Base-by-base conservation (phyloP, 352 stramenopile species). In the Phytopythium sindhum region DNA sequence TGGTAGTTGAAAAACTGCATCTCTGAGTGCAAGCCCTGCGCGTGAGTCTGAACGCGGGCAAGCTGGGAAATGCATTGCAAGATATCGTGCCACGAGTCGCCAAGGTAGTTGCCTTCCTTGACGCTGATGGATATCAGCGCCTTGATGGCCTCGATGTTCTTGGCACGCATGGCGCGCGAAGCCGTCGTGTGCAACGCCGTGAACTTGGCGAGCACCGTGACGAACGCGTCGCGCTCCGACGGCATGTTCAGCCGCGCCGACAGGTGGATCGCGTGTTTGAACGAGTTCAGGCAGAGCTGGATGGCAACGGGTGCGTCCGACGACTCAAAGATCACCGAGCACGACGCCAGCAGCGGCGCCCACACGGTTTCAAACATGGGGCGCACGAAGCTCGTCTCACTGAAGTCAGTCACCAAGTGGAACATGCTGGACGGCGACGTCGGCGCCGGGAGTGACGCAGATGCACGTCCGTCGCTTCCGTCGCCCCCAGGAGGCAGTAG, bases 331-430 rank as follows among this genome's bases (percentile, higher is more conserved):
- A 98, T 97, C 68, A 99, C 95, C 2, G 95, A 99, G 58, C 99
- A 97, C 47, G 90, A 96, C 47, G 96, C 97, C 52, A 99, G 83
- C 31, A 99, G 76, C 45, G 97, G 96, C 31, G 97, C 97, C 97
- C 98, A 99, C 0, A 98, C 93, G 0, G 98, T 98, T 77, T 99
- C 96, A 69, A 99, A 99, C 98, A 99, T 99, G 7, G 97, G 96
- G 29, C 86, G 81, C 15, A 97, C 85, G 60, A 95, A 82, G 28
- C 78, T 89, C 44, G 80, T 90, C 60, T 93, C 86, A 7, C 75
- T 81, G 28, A 75, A 77, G 29, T 87, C 81, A 0, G 80, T 88
- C 15, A 93, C 80, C 45, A 91, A 61, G 37, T 82, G 85, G 61
- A 93, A 93, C 47, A 79, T 58, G 9, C 60, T 74, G 12, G 65